A percentile compares a stretch with the other conserved stretches of the same genome.
Conservation (phyloP, 208 protist genomes). For the Herpetomonas samuelpessoai region DNA sequence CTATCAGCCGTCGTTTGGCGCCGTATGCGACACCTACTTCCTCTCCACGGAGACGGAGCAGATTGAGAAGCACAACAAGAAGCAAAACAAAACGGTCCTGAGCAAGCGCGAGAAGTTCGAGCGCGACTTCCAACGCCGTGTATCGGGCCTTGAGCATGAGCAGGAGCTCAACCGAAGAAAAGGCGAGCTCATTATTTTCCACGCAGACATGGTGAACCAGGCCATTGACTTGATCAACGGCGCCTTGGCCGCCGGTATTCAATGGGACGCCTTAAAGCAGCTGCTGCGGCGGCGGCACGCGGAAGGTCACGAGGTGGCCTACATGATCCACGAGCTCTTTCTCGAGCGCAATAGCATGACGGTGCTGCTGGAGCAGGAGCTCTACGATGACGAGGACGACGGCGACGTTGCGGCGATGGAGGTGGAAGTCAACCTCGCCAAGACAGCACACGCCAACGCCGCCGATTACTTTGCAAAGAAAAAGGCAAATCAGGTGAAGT, state of each 20-base stretch:
- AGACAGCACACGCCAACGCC: constrained; percentile 95
- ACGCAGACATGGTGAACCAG: constrained; percentile 89
- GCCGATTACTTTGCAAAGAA: constrained; percentile 84
- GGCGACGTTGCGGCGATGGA: constrained; percentile 43
- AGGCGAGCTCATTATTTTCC: constrained; percentile 81
- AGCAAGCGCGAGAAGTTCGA: constrained; percentile 92
- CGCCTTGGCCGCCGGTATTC: constrained; percentile 71
- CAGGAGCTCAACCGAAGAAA: constrained; percentile 57
- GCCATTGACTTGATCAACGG: constrained; percentile 87
- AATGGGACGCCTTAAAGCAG: constrained; percentile 78
- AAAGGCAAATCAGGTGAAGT: constrained; percentile 86
- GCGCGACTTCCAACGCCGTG: constrained; percentile 81
- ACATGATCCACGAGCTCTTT: constrained; percentile 91
- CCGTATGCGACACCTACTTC: constrained; percentile 94
- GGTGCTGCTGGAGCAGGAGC: constrained; percentile 65
- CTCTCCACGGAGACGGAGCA: constrained; percentile 85
- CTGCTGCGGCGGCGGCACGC: constrained; percentile 84
- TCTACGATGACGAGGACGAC: constrained; percentile 65
- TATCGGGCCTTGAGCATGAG: constrained; percentile 68
- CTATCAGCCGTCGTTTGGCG: constrained; percentile 81
- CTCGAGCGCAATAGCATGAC: constrained; percentile 88
- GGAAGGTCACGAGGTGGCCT: constrained; percentile 90
- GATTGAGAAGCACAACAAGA: constrained; percentile 80
- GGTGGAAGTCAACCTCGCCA: constrained; percentile 92
- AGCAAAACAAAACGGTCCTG: constrained; percentile 65